Evolutionary conservation across 1,284 basidiomycete genomes (phyloP), one percentile per base, ranked within the genome.

Genomic region (Cryptococcus amylolentus): DNA sequence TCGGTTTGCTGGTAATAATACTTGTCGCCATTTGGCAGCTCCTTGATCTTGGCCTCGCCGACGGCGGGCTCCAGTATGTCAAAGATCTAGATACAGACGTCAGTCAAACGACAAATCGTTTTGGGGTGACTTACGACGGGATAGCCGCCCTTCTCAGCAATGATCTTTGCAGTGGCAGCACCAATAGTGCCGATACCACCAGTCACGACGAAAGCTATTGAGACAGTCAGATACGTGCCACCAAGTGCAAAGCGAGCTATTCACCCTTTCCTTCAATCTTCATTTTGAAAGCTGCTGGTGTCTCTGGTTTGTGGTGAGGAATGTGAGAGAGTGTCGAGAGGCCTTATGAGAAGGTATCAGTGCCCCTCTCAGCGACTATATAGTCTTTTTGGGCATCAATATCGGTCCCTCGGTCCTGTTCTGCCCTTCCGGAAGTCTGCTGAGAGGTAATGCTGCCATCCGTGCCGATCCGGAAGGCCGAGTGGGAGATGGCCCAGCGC

Each of bases 1-100:
- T 68, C 64, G 31, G 50, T 49, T 56, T 63, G 37, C 52, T 52
- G 56, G 59, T 65, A 65, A 51, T 52, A 56, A 13, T 54, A 45
- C 13, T 56, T 54, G 13, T 64, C 64, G n/a, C 55, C 39, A 55
- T 60, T 45, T n/a, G 31, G 18, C 44, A 52, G 54, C 8, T 43
- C 51, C 53, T 63, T 60, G 52, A 57, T 54, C 20, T 51, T 52
- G 13, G 18, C 53, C 7, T 55, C 46, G 23, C 63, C 66, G 10
- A 42, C 54, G 5, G 54, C 61, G 23, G 38, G 12, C 7, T 48
- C 42, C 6, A 67, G 50, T 18, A 68, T 54, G 51, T 67, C 65
- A 37, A 65, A 65, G 42, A 66, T 53, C 54, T 55, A 28, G 14
- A 23, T 45, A 45, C 12, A 45, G 20, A 20, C 20, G 20, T 45